Percentiles rank a stretch among this genome's conserved stretches.
Evolutionary conservation across 2,329 filamentous ascomycete species (phyloP).

Genomic region (Ophiostoma fasciatum): DNA sequence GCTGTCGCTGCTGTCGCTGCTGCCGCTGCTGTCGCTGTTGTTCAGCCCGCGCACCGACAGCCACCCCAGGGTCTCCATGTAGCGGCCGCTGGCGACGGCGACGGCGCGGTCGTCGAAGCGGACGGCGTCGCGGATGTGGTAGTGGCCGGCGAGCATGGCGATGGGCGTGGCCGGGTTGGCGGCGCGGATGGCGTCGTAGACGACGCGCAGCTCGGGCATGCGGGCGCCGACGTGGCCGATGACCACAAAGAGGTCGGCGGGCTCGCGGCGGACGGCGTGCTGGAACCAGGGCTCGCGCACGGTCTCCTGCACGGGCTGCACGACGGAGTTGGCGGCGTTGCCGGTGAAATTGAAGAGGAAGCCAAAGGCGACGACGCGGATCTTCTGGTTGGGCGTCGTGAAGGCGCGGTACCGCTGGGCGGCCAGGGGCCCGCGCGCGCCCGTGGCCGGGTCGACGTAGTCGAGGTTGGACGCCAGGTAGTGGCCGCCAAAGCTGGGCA

Average conservation of each 20-base stretch:
- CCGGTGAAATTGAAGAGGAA: constrained; percentile 90
- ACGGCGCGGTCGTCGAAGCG: constrained; percentile 66
- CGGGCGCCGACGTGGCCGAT: constrained; percentile 73
- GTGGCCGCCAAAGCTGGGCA: constrained; percentile 64
- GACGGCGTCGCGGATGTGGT: constrained; percentile 73
- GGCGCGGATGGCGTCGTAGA: constrained; percentile 66
- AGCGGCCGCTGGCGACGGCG: constrained; percentile 74
- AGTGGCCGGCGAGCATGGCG: constrained; percentile 82
- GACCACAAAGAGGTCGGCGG: constrained; percentile 71
- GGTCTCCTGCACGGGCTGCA: constrained; percentile 65
- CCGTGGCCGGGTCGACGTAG: constrained; percentile 54
- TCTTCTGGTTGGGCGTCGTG: constrained; percentile 75
- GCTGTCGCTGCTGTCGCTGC: constrained; percentile 9
- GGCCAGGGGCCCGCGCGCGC: constrained; percentile 61
- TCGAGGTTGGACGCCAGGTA: constrained; percentile 92
- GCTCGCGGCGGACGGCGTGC: constrained; percentile 63
- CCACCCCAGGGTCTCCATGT: constrained; percentile 92
- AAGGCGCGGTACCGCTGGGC: constrained; percentile 68
- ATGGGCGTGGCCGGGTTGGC: constrained; percentile 72
- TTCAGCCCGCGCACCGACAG: constrained; percentile 60
- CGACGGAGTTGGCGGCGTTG: constrained; percentile 81
- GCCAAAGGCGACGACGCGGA: constrained; percentile 76
- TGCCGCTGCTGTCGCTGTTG: constrained; percentile 19
- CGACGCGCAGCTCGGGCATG: constrained; percentile 61
- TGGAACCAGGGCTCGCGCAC: constrained; percentile 83